Conservation (phyloP, 495 filamentous ascomycete genomes). For the Pyrenopolyporus hunteri region DNA sequence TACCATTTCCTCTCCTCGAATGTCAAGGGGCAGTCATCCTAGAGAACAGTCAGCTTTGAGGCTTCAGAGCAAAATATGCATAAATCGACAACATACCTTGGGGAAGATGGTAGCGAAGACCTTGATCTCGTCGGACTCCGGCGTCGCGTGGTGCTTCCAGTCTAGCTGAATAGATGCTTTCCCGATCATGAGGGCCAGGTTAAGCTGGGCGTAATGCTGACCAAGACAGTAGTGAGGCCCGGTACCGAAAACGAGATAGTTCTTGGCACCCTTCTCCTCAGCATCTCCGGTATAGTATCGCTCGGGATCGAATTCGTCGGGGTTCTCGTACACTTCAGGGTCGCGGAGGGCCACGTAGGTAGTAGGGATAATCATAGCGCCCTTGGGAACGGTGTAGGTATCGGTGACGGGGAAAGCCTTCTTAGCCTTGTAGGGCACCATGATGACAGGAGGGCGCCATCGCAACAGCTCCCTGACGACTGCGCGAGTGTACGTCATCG, state of each 20-base stretch:
- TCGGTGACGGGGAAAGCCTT: constrained; percentile 92
- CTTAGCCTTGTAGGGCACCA: constrained; percentile 96
- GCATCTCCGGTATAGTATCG: constrained; percentile 91
- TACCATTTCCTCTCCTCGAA: constrained; percentile 59
- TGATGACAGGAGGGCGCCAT: constrained; percentile 95
- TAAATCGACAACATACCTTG: constrained; percentile 78
- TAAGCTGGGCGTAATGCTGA: constrained; percentile 89
- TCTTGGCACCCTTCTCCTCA: constrained; percentile 86
- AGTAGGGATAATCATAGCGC: constrained; percentile 91
- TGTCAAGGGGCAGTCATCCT: constrained; percentile 72
- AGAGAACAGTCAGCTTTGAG: constrained; percentile 36
- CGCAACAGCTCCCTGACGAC: constrained; percentile 93
- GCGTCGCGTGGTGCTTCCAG: constrained; percentile 87
- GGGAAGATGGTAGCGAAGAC: constrained; percentile 99
- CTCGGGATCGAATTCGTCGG: constrained; percentile 89
- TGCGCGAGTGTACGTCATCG: constrained; percentile 88
- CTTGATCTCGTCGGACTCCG: constrained; percentile 88
- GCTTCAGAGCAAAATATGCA: constrained; percentile 16
- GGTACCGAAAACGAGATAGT: constrained; percentile 96
- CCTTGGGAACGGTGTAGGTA: constrained; percentile 87
- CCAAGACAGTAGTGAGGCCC: constrained; percentile 97
- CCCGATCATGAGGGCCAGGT: constrained; percentile 89
- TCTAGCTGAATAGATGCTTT: constrained; percentile 91
- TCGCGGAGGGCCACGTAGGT: constrained; percentile 91
- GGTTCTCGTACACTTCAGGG: constrained; percentile 87